Evolutionary conservation across 1,284 basidiomycete genomes (phyloP), one percentile per base, ranked within the genome.

Genomic region (Peniophora sp.): DNA sequence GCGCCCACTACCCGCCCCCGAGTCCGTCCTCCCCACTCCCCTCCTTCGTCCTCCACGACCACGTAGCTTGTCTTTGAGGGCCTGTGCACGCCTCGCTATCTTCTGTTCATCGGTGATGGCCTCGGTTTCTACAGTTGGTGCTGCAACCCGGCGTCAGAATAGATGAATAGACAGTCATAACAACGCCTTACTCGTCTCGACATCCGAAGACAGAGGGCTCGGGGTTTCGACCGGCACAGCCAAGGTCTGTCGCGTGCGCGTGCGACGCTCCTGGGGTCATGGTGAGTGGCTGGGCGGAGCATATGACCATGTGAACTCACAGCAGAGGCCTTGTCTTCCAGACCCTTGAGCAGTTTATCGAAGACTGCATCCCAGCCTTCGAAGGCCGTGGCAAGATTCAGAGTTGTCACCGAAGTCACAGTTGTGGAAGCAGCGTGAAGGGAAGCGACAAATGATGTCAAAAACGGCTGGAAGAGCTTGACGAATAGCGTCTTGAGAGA

Each of bases 1-100:
- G 59, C 79, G 74, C 54, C 81, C 81, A 60, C 75, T 78, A 47
- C 71, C 76, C 44, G 71, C 67, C 54, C 75, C 79, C 62, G 68
- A 64, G 61, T 76, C 78, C 63, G 70, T 71, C 59, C 58, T 62
- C 47, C 73, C 73, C 62, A 80, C 70, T 55, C 76, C 79, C 43
- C 73, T 76, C 52, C 76, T 76, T 57, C 74, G 72, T 17, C 76
- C 80, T 0, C 84, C 83, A 52, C 83, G 73, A 15, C 83, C 83
- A 50, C 86, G 81, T 46, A 96, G 70, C 36, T 92, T 78, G 50
- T 79, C 85, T 65, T 95, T 97, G 50, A 98, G 74, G 0, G 91
- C 92, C 61, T 94, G 87, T 1, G 97, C 89, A 61, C 95, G 97
- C 59, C 89, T 79, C 10, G 94, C 85, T 58, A 98, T 97, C 60